A percentile compares a stretch with the other conserved stretches of the same genome.
Conservation (phyloP, 371 early-diverging fungal species). For the Saksenaea oblongispora region DNA sequence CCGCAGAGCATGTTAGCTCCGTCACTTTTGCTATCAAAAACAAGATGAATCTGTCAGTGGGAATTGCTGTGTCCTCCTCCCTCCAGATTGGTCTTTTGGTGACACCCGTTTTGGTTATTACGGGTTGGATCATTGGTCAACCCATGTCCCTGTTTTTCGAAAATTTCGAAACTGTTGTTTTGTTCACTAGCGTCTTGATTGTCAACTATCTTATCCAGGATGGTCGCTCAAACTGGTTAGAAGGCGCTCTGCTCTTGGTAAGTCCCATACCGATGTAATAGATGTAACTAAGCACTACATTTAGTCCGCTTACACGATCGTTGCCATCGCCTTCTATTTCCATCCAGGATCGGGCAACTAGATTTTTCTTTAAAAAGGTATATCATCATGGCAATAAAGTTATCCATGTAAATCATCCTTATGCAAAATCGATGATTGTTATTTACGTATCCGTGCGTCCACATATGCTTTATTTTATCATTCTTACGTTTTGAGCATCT, state of each 20-base stretch:
- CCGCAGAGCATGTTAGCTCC: constrained; percentile 76
- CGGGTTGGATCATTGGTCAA: constrained; percentile 84
- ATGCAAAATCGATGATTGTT: too few species aligned
- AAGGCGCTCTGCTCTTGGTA: constrained; percentile 78
- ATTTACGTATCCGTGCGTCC: too few species aligned
- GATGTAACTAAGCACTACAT: background rate
- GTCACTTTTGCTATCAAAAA: constrained; percentile 84
- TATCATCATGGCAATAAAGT: too few species aligned
- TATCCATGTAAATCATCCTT: too few species aligned
- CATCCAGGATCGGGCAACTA: constrained; percentile 30
- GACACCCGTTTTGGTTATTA: constrained; percentile 81
- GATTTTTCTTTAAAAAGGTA: too few species aligned
- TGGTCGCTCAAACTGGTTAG: constrained; percentile 82
- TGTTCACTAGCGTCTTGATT: constrained; percentile 86
- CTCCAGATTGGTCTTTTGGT: constrained; percentile 92
- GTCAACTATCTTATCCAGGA: constrained; percentile 81
- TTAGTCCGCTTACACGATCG: constrained; percentile 65
- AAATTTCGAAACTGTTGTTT: constrained; percentile 77
- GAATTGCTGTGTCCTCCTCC: constrained; percentile 86
- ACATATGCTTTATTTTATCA: too few species aligned
- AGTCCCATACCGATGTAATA: background rate
- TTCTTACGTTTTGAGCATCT: too few species aligned
- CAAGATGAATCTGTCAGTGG: constrained; percentile 90
- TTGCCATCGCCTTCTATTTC: constrained; percentile 75
- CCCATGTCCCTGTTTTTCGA: constrained; percentile 84